Evolutionary conservation across 2,329 filamentous ascomycete species (phyloP), one percentile per base, ranked within the genome.

Genomic region (Cordyceps fumosorosea): DNA sequence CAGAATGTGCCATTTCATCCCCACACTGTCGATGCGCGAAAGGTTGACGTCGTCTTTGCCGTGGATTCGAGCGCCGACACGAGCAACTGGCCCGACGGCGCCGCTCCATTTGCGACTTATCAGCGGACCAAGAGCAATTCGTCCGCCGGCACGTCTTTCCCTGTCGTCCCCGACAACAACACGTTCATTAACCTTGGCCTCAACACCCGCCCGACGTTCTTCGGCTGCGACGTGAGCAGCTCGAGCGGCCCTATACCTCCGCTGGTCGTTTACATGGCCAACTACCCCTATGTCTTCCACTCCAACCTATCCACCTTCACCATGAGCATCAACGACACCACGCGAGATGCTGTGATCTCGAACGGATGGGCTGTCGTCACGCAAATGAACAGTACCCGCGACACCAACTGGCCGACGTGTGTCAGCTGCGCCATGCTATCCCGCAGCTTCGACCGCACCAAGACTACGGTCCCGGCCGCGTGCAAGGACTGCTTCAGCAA

Each of bases 321-420:
- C 64, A 78, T 86, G 44, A 74, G 75, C 47, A 91, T 93, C 80
- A 80, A 82, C 42, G 75, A 84, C 67, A 74, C 71, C 1, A 75
- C 91, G 76, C 89, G 93, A 65, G 85, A 96, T 72, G 82, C 82
- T 65, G 90, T 96, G 70, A 91, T 99, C 69, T 74, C 84, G 67
- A 98, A 99, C 76, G 93, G 91, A 22, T 95, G 89, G 77, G 84
- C 95, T 67, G 85, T 88, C 20, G 93, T 84, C 3, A 97, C 93
- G 0, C 88, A 89, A 79, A 91, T 84, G 57, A 97, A 98, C 76
- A 84, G 82, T 56, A 93, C 91, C 0, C 71, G 87, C 3, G 89
- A 96, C 72, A 68, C 75, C 3, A 75, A 88, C 65, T 99, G 95
- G 93, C 81, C 89, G 0, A 81, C 85, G 1, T 99, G 93, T 68